Conservation (phyloP, 83 land plant genomes). For the Picea abies region DNA sequence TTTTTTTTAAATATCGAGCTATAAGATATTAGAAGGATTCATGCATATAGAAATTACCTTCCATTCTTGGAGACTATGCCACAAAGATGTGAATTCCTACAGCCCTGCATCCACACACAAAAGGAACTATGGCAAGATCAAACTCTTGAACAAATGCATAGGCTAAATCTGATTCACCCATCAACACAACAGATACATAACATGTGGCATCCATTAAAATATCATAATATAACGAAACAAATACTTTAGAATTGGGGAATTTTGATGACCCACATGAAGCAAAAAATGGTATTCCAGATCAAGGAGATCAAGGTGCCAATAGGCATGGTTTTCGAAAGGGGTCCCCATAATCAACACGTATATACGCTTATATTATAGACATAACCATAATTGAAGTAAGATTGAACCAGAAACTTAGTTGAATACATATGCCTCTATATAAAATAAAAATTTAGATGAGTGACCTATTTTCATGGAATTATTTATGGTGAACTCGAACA, state of each 20-base stretch:
- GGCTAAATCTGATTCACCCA: too few species aligned
- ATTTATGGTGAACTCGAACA: slow-evolving; percentile 49
- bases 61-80: slow-evolving; percentile 8
- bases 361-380: too few species aligned
- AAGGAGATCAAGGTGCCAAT: neutral
- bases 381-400: too few species aligned
- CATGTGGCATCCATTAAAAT: neutral
- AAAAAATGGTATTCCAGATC: neutral
- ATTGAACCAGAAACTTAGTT: too few species aligned
- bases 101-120: neutral
- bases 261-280: neutral
- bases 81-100: neutral
- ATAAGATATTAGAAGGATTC: neutral
- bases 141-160: neutral
- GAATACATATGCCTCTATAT: too few species aligned
- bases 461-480: slow-evolving; percentile 57
- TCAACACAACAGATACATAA: neutral
- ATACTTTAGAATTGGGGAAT: neutral
- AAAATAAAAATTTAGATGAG: neutral
- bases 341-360: too few species aligned
- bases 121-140: neutral
- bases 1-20: too few species aligned
- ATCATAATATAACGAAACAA: neutral
- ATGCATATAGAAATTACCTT: neutral
- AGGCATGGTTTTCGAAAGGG: too few species aligned